These are phyloP conservation scores for Chlamydomonas asymmetrica DNA, from an alignment of 139 green algal genomes.

Conservation along the genomic window DNA sequence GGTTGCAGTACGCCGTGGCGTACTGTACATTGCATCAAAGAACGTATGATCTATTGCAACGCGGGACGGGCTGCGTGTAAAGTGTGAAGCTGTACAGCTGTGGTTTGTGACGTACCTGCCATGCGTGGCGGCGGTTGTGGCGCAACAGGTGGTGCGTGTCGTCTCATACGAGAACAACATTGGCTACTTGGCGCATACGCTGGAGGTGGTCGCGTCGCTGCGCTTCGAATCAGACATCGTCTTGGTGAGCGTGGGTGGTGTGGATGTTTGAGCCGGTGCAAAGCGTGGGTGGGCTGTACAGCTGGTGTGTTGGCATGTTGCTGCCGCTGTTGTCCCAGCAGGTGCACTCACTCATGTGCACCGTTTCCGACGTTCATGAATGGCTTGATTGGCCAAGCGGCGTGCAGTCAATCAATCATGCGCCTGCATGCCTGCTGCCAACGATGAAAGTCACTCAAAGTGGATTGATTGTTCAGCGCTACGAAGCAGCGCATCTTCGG, in stretches of 20 bases:
- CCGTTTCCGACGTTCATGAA: neutral
- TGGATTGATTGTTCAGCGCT: too few relatives aligned
- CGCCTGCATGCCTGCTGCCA: too few relatives aligned
- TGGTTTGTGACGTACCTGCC: neutral
- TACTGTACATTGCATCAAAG: neutral
- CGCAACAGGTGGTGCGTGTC: conserved; percentile 19
- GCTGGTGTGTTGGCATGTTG: neutral
- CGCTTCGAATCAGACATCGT: conserved; percentile 21
- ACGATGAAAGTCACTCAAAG: too few relatives aligned
- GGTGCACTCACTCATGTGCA: neutral
- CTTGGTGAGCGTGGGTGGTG: conserved; percentile 2
- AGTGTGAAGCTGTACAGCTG: too few relatives aligned
- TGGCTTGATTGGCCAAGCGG: too few relatives aligned
- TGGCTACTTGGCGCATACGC: conserved; percentile 1
- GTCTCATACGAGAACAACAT: conserved; percentile 23
- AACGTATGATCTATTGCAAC: neutral
- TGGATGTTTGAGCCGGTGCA: neutral
- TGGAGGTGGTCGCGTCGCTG: conserved; percentile 41
- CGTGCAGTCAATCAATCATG: too few relatives aligned
- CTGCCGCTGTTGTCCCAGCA: neutral
- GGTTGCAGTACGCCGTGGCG: neutral
- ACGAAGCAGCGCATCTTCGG: too few relatives aligned
- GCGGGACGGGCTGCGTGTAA: too few relatives aligned
- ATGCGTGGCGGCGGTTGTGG: too few relatives aligned
- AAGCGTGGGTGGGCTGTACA: neutral